These are phyloP conservation scores for Cornus suecica DNA, from an alignment of 148 eudicot genomes.

Conservation along the genomic window DNA sequence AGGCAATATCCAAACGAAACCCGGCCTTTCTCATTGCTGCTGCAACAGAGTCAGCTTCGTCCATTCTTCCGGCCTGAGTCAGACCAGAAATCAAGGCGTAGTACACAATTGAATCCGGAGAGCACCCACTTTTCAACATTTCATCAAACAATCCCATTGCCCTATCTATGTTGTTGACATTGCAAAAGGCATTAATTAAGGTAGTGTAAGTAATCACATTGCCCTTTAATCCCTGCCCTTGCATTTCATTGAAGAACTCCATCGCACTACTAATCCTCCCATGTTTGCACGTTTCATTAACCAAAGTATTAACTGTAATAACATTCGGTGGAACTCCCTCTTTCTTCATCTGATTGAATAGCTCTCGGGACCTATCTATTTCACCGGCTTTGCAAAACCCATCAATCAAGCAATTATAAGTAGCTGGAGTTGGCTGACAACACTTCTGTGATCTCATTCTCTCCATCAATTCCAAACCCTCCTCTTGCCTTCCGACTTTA, in stretches of 20 bases:
- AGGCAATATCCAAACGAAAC: constrained; percentile 53
- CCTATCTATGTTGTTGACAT: constrained; percentile 53
- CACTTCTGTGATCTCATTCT: constrained; percentile 47
- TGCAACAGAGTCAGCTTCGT: constrained; percentile 49
- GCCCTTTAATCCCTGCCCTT: constrained; percentile 53
- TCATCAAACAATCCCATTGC: constrained; percentile 67
- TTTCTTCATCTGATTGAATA: constrained; percentile 56
- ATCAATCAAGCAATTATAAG: constrained; percentile 71
- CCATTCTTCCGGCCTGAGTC: constrained; percentile 50
- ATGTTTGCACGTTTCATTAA: constrained; percentile 68
- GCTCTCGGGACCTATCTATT: constrained; percentile 44
- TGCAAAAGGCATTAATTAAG: constrained; percentile 62
- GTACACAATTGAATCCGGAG: constrained; percentile 67
- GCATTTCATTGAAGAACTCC: constrained; percentile 52
- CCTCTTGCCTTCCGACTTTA: constrained; percentile 65
- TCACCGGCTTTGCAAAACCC: constrained; percentile 71
- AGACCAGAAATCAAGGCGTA: constrained; percentile 62
- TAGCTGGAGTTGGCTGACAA: constrained; percentile 47
- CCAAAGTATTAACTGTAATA: constrained; percentile 57
- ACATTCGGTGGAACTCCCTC: constrained; percentile 50
- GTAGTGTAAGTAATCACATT: constrained; percentile 57
- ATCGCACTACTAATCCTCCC: constrained; percentile 61
- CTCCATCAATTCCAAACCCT: constrained; percentile 61
- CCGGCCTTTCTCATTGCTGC: constrained; percentile 61
- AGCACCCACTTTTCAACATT: constrained; percentile 38